A percentile compares a stretch with the other conserved stretches of the same genome.
Evolutionary conservation across 1,139 yeast species (phyloP).

Genomic region (Suhomyces chickasaworum): DNA sequence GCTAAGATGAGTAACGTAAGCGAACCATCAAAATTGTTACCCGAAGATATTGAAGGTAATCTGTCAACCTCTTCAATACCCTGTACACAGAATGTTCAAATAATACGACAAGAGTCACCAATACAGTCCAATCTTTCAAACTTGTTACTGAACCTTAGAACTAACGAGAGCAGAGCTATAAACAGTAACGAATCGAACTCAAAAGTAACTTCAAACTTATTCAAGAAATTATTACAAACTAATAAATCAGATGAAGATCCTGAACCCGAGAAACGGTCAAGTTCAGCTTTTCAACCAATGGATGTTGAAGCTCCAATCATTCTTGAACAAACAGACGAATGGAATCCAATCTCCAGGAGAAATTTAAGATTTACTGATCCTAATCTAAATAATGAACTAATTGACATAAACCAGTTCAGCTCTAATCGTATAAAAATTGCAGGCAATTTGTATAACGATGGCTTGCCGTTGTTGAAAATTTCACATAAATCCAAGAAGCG

Average conservation of each 20-base stretch:
- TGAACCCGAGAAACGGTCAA: background rate
- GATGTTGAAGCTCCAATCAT: background rate
- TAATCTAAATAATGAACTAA: background rate
- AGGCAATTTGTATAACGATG: constrained; percentile 36
- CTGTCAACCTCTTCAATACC: background rate
- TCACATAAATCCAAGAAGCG: constrained; percentile 70
- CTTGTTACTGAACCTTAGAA: constrained; percentile 26
- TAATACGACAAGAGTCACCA: constrained; percentile 20
- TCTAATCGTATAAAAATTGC: constrained; percentile 6
- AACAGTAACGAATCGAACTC: background rate
- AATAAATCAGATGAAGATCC: constrained; percentile 6
- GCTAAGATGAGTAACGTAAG: background rate
- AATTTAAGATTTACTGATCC: background rate
- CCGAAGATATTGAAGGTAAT: background rate
- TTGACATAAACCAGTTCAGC: background rate
- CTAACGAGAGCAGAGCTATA: constrained; percentile 21
- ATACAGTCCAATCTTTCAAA: constrained; percentile 29
- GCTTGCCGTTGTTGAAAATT: constrained; percentile 57
- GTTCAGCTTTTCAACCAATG: background rate
- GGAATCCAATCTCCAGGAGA: background rate
- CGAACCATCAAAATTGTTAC: background rate
- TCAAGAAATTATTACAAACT: constrained; percentile 3
- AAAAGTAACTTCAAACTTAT: background rate
- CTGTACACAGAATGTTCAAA: background rate
- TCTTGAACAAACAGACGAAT: background rate